These are phyloP conservation scores for Phragmites australis DNA, from an alignment of 176 grass and related monocot species.

Conservation along the genomic window DNA sequence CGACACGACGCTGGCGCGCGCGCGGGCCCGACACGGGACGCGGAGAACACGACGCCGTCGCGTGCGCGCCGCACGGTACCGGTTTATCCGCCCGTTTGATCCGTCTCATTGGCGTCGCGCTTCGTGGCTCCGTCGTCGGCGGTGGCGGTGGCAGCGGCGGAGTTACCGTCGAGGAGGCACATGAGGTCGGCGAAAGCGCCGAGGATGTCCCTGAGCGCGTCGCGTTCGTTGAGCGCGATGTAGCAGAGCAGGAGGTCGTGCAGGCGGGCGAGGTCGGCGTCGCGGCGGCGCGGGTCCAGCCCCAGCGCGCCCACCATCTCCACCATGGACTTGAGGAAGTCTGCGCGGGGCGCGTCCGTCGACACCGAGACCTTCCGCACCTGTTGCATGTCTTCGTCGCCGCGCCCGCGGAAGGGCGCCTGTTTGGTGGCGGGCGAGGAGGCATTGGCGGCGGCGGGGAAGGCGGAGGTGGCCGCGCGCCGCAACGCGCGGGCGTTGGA, in stretches of 20 bases:
- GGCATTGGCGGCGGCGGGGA: neutral
- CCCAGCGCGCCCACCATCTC: conserved; percentile 76
- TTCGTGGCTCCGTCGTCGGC: neutral
- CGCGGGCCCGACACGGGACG: neutral
- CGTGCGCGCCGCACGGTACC: neutral
- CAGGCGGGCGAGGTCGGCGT: conserved; percentile 54
- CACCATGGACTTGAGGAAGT: conserved; percentile 80
- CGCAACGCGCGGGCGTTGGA: neutral
- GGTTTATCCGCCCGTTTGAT: neutral
- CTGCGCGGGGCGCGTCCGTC: conserved; percentile 56
- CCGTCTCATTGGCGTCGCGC: neutral
- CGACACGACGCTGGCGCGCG: neutral
- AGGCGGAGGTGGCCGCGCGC: neutral
- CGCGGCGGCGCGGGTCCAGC: conserved; percentile 46
- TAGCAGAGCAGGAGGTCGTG: conserved; percentile 84
- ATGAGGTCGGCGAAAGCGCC: conserved; percentile 80
- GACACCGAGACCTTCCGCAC: conserved; percentile 48
- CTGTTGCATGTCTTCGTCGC: neutral
- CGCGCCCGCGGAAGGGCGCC: neutral
- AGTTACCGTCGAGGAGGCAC: conserved; percentile 16
- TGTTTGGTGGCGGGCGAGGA: neutral
- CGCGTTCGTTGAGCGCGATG: conserved; percentile 71
- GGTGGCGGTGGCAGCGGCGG: no score
- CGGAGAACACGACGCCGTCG: neutral
- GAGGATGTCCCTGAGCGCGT: conserved; percentile 70